A percentile compares a stretch with the other conserved stretches of the same genome.
These are phyloP conservation scores for Leccinellum luteum DNA, from an alignment of 768 basidiomycete genomes.

Conservation along the genomic window DNA sequence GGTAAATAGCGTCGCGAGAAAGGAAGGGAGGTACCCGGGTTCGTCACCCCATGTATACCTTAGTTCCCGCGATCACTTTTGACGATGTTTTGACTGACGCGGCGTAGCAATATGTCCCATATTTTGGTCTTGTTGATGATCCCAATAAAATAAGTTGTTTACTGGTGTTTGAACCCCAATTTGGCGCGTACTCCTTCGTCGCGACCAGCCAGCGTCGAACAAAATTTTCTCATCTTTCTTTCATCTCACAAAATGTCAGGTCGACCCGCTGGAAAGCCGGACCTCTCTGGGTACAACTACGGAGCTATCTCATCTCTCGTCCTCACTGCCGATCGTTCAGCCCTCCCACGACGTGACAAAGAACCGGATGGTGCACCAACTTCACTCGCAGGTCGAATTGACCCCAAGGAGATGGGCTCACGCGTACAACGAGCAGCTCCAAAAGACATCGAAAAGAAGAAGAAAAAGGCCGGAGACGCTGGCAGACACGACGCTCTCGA, in stretches of 20 bases:
- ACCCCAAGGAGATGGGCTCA: slow-evolving; percentile 90
- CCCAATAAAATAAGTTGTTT: no score
- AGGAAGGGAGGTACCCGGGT: no score
- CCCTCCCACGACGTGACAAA: slow-evolving; percentile 81
- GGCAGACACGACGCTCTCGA: slow-evolving; percentile 53
- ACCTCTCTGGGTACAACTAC: slow-evolving; percentile 94
- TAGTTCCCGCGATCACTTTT: no score
- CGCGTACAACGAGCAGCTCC: slow-evolving; percentile 79
- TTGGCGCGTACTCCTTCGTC: no score
- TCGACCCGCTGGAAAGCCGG: slow-evolving; percentile 55
- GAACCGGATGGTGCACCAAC: slow-evolving; percentile 97
- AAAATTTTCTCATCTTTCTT: background rate
- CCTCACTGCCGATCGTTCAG: slow-evolving; percentile 84
- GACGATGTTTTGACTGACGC: no score
- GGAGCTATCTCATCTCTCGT: slow-evolving; percentile 93
- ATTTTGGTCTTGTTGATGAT: no score
- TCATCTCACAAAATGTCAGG: slow-evolving; percentile 34
- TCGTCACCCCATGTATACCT: no score
- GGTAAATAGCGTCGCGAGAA: no score
- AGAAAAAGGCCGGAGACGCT: slow-evolving; percentile 70
- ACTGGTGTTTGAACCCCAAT: background rate
- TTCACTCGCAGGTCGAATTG: slow-evolving; percentile 86
- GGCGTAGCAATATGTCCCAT: no score
- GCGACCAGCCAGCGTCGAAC: no score
- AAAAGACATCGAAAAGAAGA: slow-evolving; percentile 91